A percentile compares a stretch with the other conserved stretches of the same genome.
Conservation (phyloP, 2,329 filamentous ascomycete genomes). For the Immersiporthe knoxdaviesiana region DNA sequence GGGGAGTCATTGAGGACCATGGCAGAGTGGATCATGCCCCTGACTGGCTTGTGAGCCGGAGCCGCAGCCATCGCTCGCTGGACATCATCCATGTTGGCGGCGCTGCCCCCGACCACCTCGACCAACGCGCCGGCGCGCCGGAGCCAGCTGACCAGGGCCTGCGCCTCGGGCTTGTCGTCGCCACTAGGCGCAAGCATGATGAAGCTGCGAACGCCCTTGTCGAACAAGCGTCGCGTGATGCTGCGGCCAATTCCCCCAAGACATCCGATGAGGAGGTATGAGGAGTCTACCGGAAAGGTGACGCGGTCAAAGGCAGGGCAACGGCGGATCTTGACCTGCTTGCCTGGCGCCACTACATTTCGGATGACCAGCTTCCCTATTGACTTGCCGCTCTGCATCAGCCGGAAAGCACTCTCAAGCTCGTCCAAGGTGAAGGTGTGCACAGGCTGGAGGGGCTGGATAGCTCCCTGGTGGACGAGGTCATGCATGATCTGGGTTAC, state of each 20-base stretch:
- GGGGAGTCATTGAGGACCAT: slow-evolving; percentile 15
- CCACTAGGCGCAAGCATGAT: slow-evolving; percentile 15
- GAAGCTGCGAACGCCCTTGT: slow-evolving; percentile 15
- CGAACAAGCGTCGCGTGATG: slow-evolving; percentile 19
- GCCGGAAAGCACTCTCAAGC: slow-evolving; percentile 35
- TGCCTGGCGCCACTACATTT: slow-evolving; percentile 23
- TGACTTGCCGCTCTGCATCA: slow-evolving; percentile 45
- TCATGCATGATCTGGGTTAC: not conserved
- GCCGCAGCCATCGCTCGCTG: not conserved
- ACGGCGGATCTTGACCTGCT: not conserved
- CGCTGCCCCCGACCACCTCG: slow-evolving; percentile 10
- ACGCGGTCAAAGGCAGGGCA: not conserved
- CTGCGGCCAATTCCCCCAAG: slow-evolving; percentile 14
- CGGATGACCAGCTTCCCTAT: slow-evolving; percentile 46
- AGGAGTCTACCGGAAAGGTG: slow-evolving; percentile 9
- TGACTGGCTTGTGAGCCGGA: not conserved
- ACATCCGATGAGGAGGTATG: slow-evolving; percentile 17
- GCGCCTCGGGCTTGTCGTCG: not conserved
- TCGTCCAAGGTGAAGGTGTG: slow-evolving; percentile 9
- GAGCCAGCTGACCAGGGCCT: slow-evolving; percentile 1
- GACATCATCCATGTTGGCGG: slow-evolving; percentile 8
- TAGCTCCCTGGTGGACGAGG: not conserved
- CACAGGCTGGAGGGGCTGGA: slow-evolving; percentile 2
- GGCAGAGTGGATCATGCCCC: slow-evolving; percentile 19
- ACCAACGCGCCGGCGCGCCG: not conserved